Evolutionary conservation across 371 early-diverging fungal species (phyloP).

Genomic region (Rhizopus stolonifer): DNA sequence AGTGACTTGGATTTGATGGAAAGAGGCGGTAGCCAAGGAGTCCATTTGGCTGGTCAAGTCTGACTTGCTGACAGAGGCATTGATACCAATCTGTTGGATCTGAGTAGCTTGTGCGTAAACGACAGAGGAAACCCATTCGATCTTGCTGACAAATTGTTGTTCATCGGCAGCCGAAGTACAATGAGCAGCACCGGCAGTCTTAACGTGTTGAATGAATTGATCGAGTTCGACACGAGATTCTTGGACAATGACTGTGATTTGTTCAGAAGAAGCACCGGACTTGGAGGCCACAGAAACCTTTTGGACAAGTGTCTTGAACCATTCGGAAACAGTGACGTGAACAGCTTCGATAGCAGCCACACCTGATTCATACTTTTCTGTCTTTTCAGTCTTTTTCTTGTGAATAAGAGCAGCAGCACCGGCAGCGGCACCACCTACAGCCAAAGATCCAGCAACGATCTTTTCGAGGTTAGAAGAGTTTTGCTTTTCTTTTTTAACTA

Average conservation of each 20-base stretch:
- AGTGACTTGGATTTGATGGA: slow-evolving; percentile 27
- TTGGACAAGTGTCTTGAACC: slow-evolving; percentile 24
- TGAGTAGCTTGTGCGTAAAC: slow-evolving; percentile 27
- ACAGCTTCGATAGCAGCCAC: slow-evolving; percentile 24
- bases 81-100: slow-evolving; percentile 32
- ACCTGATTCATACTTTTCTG: slow-evolving; percentile 18
- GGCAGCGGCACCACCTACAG: slow-evolving; percentile 21
- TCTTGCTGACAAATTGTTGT: slow-evolving; percentile 22
- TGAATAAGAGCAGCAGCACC: slow-evolving; percentile 10
- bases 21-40: slow-evolving; percentile 23
- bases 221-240: slow-evolving; percentile 16
- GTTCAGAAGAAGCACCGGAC: slow-evolving; percentile 22
- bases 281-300: slow-evolving; percentile 21
- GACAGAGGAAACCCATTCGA: slow-evolving; percentile 23
- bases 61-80: slow-evolving; percentile 19
- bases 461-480: slow-evolving; percentile 12
- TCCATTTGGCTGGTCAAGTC: slow-evolving; percentile 23
- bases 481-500: slow-evolving; percentile 16
- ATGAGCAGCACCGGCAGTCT: slow-evolving; percentile 17
- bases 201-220: slow-evolving; percentile 23
- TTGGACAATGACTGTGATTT: slow-evolving; percentile 27
- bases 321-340: slow-evolving; percentile 20
- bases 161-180: slow-evolving; percentile 19
- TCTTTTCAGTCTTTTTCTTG: slow-evolving; percentile 18
- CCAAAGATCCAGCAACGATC: slow-evolving; percentile 20